Percentiles rank a stretch among this genome's conserved stretches.
Conservation (phyloP, 192 early-diverging fungal species). For the Coemansia sp. region DNA sequence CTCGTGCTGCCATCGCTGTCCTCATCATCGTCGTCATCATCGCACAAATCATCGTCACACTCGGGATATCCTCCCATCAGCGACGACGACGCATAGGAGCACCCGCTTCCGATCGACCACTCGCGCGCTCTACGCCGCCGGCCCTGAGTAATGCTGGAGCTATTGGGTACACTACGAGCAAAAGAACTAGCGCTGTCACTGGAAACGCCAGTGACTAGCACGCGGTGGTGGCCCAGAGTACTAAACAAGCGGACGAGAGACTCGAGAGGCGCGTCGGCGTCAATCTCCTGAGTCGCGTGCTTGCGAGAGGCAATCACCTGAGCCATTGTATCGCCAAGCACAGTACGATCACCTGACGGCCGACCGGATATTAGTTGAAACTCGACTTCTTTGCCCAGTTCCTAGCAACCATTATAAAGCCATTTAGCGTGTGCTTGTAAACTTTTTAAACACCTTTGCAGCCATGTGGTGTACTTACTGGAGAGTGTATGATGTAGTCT, state of each 20-base stretch:
- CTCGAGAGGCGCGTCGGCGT: conserved; percentile 26
- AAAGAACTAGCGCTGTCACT: neutral
- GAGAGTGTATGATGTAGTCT: conserved; percentile 36
- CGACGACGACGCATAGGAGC: neutral
- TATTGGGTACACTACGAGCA: neutral
- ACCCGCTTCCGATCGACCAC: neutral
- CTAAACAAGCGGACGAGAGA: conserved; percentile 35
- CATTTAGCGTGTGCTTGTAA: neutral
- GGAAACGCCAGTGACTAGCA: conserved; percentile 23
- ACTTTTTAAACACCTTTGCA: too few species aligned
- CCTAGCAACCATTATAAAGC: conserved; percentile 6
- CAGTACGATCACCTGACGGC: conserved; percentile 29
- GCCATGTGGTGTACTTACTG: conserved; percentile 12
- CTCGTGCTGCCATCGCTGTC: neutral
- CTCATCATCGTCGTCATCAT: conserved; percentile 2
- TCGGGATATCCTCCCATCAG: neutral
- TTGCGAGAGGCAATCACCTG: conserved; percentile 44
- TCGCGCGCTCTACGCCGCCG: neutral
- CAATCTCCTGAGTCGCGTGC: conserved; percentile 36
- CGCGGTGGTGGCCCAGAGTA: conserved; percentile 29
- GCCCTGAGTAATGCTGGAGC: neutral
- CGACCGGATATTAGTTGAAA: conserved; percentile 38
- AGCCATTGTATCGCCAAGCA: conserved; percentile 23
- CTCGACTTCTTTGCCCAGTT: conserved; percentile 34
- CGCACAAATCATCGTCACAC: neutral